These are phyloP conservation scores for Fusarium bactridioides DNA, from an alignment of 2,329 filamentous ascomycete species.

Conservation along the genomic window DNA sequence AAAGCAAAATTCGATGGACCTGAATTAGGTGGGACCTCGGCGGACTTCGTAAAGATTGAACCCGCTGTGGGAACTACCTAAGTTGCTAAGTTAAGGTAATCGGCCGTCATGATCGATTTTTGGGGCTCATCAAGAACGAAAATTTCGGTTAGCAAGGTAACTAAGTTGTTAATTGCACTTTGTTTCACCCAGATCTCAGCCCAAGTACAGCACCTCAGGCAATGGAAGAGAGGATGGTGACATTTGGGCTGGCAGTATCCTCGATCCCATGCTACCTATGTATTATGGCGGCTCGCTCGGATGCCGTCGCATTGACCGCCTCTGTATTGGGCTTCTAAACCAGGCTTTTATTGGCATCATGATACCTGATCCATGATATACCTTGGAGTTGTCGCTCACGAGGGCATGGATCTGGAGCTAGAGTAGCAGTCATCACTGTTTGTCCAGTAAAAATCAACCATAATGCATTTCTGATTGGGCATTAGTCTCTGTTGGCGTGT, in stretches of 20 bases:
- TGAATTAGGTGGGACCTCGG: slow-evolving; percentile 22
- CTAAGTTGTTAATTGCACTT: neutral
- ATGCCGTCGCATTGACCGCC: slow-evolving; percentile 27
- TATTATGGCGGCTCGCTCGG: slow-evolving; percentile 30
- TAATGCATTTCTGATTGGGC: slow-evolving; percentile 21
- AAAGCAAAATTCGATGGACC: slow-evolving; percentile 2
- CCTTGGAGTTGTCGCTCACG: slow-evolving; percentile 38
- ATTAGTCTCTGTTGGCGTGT: slow-evolving; percentile 6
- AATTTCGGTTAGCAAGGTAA: slow-evolving; percentile 14
- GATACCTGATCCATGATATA: slow-evolving; percentile 31
- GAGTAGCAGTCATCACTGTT: slow-evolving; percentile 21
- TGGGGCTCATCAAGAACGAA: slow-evolving; percentile 13
- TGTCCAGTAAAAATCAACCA: neutral
- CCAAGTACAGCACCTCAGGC: neutral
- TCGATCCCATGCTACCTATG: neutral
- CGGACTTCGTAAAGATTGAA: slow-evolving; percentile 23
- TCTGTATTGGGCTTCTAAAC: slow-evolving; percentile 8
- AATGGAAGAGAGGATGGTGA: neutral
- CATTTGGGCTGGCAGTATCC: neutral
- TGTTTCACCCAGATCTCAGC: neutral
- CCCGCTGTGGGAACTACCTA: slow-evolving; percentile 15
- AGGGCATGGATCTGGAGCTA: slow-evolving; percentile 34
- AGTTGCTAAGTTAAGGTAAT: neutral
- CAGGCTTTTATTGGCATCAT: slow-evolving; percentile 24
- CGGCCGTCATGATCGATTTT: neutral